phyloP scores from a whole-genome alignment of 164 flowering plant species.

The Litsea cubeba region DNA sequence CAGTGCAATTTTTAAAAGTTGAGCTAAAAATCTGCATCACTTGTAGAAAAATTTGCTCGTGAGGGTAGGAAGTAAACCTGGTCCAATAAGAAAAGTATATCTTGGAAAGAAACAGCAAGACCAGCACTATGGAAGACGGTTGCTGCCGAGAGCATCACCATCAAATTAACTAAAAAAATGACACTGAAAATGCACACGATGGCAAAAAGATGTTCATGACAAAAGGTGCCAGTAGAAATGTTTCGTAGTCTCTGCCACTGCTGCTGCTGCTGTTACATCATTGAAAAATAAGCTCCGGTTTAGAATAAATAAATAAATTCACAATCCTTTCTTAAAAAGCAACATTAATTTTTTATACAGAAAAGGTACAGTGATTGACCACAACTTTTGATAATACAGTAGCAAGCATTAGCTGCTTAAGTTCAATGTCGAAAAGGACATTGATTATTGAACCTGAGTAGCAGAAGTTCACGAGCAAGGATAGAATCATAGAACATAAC shows the following conservation, averaged over 20 bases:
- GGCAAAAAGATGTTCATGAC: constrained; percentile 72
- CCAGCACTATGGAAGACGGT: constrained; percentile 66
- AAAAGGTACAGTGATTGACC: neutral
- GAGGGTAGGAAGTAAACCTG: constrained; percentile 45
- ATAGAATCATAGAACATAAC: too few species aligned
- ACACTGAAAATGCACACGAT: constrained; percentile 67
- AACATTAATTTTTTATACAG: too few species aligned
- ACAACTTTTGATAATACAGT: too few species aligned
- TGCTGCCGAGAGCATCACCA: constrained; percentile 78
- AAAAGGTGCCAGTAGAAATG: constrained; percentile 43
- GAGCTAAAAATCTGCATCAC: too few species aligned
- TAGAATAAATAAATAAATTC: neutral
- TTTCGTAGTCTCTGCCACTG: constrained; percentile 21
- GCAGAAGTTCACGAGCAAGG: too few species aligned
- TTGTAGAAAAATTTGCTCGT: neutral
- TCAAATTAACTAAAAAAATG: constrained; percentile 67
- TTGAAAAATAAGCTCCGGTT: neutral
- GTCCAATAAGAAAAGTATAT: constrained; percentile 67
- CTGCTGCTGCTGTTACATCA: constrained; percentile 36
- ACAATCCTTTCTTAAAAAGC: neutral
- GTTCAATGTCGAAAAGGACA: too few species aligned
- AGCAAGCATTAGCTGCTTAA: too few species aligned
- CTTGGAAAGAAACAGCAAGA: constrained; percentile 69
- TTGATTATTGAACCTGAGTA: too few species aligned
- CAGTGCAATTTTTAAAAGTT: neutral